Evolutionary conservation across 2,329 filamentous ascomycete genomes (phyloP).

Genomic region (Botryotinia globosa): DNA sequence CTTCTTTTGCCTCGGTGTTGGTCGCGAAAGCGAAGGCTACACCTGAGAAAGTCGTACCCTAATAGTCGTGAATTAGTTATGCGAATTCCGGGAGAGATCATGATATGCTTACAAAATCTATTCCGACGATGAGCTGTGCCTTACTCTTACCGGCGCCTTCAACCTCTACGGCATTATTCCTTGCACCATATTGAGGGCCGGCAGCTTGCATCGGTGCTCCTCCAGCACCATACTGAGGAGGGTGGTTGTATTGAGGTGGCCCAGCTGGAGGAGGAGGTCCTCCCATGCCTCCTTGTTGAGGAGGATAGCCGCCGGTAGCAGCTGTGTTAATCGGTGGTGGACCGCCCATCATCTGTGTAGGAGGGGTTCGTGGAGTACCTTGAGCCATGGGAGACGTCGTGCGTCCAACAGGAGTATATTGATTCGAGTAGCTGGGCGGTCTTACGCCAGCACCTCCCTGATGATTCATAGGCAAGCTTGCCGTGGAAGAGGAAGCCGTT

Average conservation of each 20-base stretch:
- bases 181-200: conserved; percentile 36
- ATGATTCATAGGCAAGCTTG: conserved; percentile 61
- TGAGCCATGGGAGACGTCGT: conserved; percentile 43
- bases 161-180: conserved; percentile 63
- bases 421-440: conserved; percentile 62
- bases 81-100: conserved; percentile 27
- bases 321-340: conserved; percentile 67
- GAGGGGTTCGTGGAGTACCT: conserved; percentile 37
- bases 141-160: conserved; percentile 88
- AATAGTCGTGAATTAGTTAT: conserved; percentile 24
- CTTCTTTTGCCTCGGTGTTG: conserved; percentile 95
- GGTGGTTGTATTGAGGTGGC: conserved; percentile 37
- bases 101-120: conserved; percentile 78
- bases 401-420: conserved; percentile 53
- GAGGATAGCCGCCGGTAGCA: conserved; percentile 58
- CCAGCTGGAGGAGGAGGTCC: conserved; percentile 34
- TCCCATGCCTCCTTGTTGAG: conserved; percentile 44
- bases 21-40: conserved; percentile 92
- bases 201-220: conserved; percentile 28
- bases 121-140: conserved; percentile 95
- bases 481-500: conserved; percentile 49
- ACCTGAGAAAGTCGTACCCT: conserved; percentile 97
- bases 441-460: conserved; percentile 55
- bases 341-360: conserved; percentile 48
- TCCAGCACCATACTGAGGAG: conserved; percentile 36